Percentiles rank a stretch among this genome's conserved stretches.
These are phyloP conservation scores for Citrullus mucosospermus DNA, from an alignment of 306 rosid genomes.

Conservation along the genomic window DNA sequence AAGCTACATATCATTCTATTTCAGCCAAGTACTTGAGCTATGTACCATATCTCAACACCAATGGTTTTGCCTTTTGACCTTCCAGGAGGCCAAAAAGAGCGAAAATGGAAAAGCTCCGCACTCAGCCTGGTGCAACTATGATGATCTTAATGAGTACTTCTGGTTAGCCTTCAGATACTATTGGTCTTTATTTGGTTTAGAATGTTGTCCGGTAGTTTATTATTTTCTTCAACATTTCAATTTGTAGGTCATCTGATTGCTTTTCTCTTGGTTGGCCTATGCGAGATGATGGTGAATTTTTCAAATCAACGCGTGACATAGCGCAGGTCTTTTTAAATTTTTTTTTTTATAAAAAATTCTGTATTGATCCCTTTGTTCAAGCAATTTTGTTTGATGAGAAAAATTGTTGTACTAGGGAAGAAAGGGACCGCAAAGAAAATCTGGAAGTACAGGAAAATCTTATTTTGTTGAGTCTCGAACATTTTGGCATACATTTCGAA, in stretches of 20 bases:
- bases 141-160: constrained; percentile 93
- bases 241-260: constrained; percentile 71
- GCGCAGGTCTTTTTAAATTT: constrained; percentile 25
- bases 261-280: constrained; percentile 99
- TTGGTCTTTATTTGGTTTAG: constrained; percentile 9
- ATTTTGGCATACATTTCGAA: constrained; percentile 82
- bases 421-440: constrained; percentile 36
- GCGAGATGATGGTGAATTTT: constrained; percentile 96
- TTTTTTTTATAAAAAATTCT: no score
- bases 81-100: constrained; percentile 68
- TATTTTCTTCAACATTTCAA: background rate
- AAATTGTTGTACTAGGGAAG: constrained; percentile 49
- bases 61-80: constrained; percentile 10
- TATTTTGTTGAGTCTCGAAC: constrained; percentile 77
- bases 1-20: constrained; percentile 12
- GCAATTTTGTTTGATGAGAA: background rate
- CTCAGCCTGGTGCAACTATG: constrained; percentile 89
- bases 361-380: background rate
- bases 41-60: constrained; percentile 4
- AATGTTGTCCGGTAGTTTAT: background rate
- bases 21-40: background rate
- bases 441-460: constrained; percentile 70
- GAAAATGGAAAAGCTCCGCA: constrained; percentile 66
- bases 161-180: constrained; percentile 44
- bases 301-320: constrained; percentile 59